Base-by-base conservation (phyloP, 1,284 basidiomycete genomes). In the Ustilago curta region DNA sequence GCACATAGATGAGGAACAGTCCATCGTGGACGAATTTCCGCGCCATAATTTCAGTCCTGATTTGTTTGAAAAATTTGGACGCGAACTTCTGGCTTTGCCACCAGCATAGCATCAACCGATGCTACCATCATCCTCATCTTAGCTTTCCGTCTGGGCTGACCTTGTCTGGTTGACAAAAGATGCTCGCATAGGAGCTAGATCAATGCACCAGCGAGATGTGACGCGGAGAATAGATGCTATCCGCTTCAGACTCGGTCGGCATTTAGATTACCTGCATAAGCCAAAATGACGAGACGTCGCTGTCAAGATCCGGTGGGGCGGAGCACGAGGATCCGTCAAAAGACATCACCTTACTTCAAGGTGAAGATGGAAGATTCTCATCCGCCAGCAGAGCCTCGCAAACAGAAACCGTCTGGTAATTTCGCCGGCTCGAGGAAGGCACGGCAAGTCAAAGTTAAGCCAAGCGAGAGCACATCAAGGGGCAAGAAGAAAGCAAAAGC, bases 301-400 rank as follows among this genome's bases (percentile, higher is more conserved):
- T 2, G 9, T 32, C 21, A 8, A 45, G 18, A 31, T 2, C 45
- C 49, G n/a, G 45, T 54, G 1, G 49, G 65, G 35, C 45, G 59
- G 27, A 68, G 65, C 40, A n/a, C 43, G 6, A 47, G 59, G 31
- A 32, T 62, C 9, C 59, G 50, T 11, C 54, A 68, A 23, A 45
- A 39, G 19, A 61, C 39, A 14, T 68, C 55, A 16, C 65, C 65
- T 6, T 68, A 68, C 54, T 68, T 68, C 27, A 2, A 19, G n/a
- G 25, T 16, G 9, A 59, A n/a, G 29, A 1, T 37, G 18, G 35
- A 55, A 27, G 40, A 32, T 8, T 23, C 39, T 8, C 35, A 3
- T 4, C 11, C 12, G 4, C 14, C 12, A 14, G 50, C 12, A 18
- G 29, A 18, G 4, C 5, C n/a, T 8, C 7, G 16, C 27, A 32